Percentiles rank a stretch among this genome's conserved stretches.
Evolutionary conservation across 2,329 filamentous ascomycete species (phyloP).

Genomic region (Talaromyces sp.): DNA sequence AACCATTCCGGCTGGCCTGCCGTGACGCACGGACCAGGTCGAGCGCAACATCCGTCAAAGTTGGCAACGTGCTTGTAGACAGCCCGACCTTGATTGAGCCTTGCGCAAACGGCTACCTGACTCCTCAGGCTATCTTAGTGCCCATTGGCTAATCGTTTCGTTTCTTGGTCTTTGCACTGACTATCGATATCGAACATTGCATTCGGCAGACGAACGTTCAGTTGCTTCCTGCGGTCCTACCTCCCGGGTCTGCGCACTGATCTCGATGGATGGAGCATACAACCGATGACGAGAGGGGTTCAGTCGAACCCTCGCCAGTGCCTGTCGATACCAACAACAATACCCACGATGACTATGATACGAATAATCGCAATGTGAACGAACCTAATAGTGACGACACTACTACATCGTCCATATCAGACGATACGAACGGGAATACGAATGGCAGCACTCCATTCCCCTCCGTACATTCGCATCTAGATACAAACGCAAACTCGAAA

Average conservation of each 20-base stretch:
- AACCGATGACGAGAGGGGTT: conserved; percentile 19
- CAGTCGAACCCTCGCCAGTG: conserved; percentile 7
- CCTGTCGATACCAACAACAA: background rate
- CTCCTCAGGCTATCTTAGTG: background rate
- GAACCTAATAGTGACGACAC: background rate
- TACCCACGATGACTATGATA: background rate
- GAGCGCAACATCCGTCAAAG: background rate
- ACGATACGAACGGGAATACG: background rate
- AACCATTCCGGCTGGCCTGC: background rate
- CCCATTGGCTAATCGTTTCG: background rate
- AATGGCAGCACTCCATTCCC: background rate
- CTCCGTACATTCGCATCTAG: background rate
- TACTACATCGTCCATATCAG: background rate
- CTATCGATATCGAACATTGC: background rate
- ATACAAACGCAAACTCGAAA: background rate
- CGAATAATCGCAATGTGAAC: background rate
- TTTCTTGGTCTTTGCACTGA: background rate
- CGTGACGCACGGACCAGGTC: background rate
- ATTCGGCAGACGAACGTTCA: background rate
- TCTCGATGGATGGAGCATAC: conserved; percentile 22
- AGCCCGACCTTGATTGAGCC: background rate
- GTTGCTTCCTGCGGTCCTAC: background rate
- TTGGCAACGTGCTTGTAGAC: background rate
- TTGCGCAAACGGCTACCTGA: background rate
- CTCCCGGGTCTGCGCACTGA: background rate